Evolutionary conservation across 2,329 filamentous ascomycete genomes (phyloP), one percentile per base, ranked within the genome.

Genomic region (Colletotrichum sp.): DNA sequence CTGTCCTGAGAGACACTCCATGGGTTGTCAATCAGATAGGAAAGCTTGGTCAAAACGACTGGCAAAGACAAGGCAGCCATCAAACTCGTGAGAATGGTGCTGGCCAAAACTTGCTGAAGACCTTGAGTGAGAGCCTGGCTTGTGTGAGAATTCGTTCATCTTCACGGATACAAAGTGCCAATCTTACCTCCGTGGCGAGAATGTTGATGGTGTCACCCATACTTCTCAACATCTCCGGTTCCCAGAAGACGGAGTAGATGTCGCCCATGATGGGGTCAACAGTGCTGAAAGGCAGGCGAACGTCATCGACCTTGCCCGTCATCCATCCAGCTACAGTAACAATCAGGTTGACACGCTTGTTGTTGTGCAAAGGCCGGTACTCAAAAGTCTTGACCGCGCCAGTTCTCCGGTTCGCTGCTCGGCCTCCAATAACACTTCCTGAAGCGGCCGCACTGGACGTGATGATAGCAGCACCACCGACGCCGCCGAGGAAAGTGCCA

Each of bases 181-280:
- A 83, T 90, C 90, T 84, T 84, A 96, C 95, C 91, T 99, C 97
- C 38, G 97, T 99, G 72, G 97, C 97, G 76, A 99, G 87, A 84
- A 99, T 98, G 79, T 98, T 98, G 80, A 99, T 98, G 59, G 97
- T 99, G 82, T 97, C 95, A 90, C 97, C 97, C 93, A 98, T 99
- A 83, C 95, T 98, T 78, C 92, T 93, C 81, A 99, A 89, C 96
- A 99, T 98, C 81, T 99, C 97, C 5, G 97, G 97, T 83, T 99
- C 97, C 96, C 97, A 99, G 72, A 97, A 87, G 13, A 99, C 93
- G 1, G 96, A 98, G 85, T 99, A 99, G 18, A 99, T 92, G 81
- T 99, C 97, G 15, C 97, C 97, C 97, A 99, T 99, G 76, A 98
- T 91, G 1, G 97, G 95, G 82, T 99, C 96, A 8, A 99, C 93